Base-by-base conservation (phyloP, 495 filamentous ascomycete species). In the Podospora pseudopauciseta region DNA sequence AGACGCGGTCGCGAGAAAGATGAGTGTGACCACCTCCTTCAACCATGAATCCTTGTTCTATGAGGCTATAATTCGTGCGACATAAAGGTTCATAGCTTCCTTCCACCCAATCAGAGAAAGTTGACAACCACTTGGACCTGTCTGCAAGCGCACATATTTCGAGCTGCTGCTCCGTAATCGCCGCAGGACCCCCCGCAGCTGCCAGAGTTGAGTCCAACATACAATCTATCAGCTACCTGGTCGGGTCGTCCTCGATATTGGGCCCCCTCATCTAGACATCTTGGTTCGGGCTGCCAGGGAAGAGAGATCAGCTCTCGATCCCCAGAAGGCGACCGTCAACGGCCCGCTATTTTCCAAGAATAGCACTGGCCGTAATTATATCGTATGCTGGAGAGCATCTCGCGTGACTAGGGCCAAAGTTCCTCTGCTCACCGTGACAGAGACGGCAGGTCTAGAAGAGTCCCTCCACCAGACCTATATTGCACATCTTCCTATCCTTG, bases 11-110 rank as follows among this genome's bases (percentile, higher is more conserved):
- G 39, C 39, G 39, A 49, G 15, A 13, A 11, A 49, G 39, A 49
- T 11, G 68, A 67, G 63, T 59, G 65, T n/a, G 66, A 58, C 66
- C 68, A 32, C 67, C 68, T 60, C 69, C 68, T 65, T 59, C 70
- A 65, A 64, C 58, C 23, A 9, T 13, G 7, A 7, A 75, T 71
- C 74, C 74, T 65, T 76, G 72, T 49, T 44, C 49, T 23, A 66
- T 58, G 67, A 70, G 57, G 68, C 68, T 73, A 74, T 76, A 76
- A 34, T 59, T 68, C 57, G 72, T 65, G 66, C 61, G 57, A 65
- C 66, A 60, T n/a, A n/a, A 28, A 63, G 55, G 60, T 70, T 71
- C 67, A 65, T 60, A 68, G 62, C 32, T 26, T 39, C 58, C 66
- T 68, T 71, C 67, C 65, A 69, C 60, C 65, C 53, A 26, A 32